Evolutionary conservation across 352 stramenopile species (phyloP), one percentile per base, ranked within the genome.

Genomic region (Elongisporangium undulatum): DNA sequence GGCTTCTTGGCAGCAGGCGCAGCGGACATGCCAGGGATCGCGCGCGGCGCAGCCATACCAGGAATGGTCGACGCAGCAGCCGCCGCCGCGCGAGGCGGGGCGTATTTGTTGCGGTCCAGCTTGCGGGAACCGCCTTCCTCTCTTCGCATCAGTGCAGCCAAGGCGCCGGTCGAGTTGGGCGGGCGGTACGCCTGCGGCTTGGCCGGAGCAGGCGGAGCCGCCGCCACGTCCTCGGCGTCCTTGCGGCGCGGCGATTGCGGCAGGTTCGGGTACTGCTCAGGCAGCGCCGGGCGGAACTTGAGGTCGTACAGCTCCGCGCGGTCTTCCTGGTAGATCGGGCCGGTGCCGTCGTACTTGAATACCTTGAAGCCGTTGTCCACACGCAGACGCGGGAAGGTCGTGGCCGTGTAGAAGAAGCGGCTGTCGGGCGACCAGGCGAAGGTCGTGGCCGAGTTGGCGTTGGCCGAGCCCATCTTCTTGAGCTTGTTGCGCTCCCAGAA

Each of bases 291-390:
- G 16, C 87, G 78, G 71, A 94, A 97, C 63, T 90, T 78, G 12
- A 94, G 68, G 65, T 97, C 91, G 64, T 94, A 97, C 15, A 96
- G 72, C 75, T 93, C 86, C 4, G 58, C 68, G 58, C 87, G 89
- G 55, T 83, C 87, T 61, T 89, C 90, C 69, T 80, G 85, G 77
- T 89, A 70, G 65, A 98, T 87, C 19, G 90, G 90, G 12, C 90
- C 91, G 13, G 73, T 75, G 49, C 97, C 97, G 72, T 99, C 96
- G 75, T 99, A 99, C 53, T 86, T 85, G 77, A 98, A 99, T 4
- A 99, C 63, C 68, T 97, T 94, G 23, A 98, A 93, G 54, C 94
- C 94, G 71, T 99, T 99, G 72, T 99, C 97, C 10, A 99, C 97
- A 78, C 98, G 98, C 81, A 99, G 97, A 49, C 97, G 88, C n/a